Base-by-base conservation (phyloP, 2,329 filamentous ascomycete species). In the Aspergillus sp. region DNA sequence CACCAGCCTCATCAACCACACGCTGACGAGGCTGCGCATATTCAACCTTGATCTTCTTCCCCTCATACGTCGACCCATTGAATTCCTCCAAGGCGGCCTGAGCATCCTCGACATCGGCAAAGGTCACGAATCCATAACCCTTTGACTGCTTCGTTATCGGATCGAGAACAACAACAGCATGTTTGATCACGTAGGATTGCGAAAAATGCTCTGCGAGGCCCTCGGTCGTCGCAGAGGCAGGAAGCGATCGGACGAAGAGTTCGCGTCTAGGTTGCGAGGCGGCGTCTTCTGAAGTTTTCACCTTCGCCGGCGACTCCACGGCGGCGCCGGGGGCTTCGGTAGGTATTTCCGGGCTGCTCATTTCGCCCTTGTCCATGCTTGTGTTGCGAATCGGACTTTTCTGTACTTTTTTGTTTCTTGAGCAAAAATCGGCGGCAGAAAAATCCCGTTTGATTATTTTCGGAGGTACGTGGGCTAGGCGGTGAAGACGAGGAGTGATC, bases 111-210 rank as follows among this genome's bases (percentile, higher is more conserved):
- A 91, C 86, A 74, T 99, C 95, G 69, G 93, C 92, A 72, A 99
- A 95, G 2, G 95, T 98, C 60, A 99, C 94, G 78, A 99, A 99
- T 57, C 95, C 95, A 77, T 93, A 99, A 19, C 95, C 94, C 74
- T 92, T 90, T 15, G 92, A 97, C 69, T 89, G 82, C 73, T 97
- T 97, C 2, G 93, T 96, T 66, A 88, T 84, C 17, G 91, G 88
- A 75, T 99, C 94, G 60, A 90, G 81, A 45, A 99, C 93, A 4
- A 96, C 93, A n/a, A 91, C 91, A 56, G 95, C 94, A 78, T 98
- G 94, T 78, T 97, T 98, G 74, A 99, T 87, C 7, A 96, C 93
- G 71, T 92, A 98, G 62, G 93, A 91, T 76, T 97, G 88, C 7
- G 95, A 98, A 80, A 99, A 99, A 77, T 93, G 90, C 62, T 92